These are phyloP conservation scores for Aspergillus sp. DNA, from an alignment of 2,329 filamentous ascomycete genomes.

Conservation along the genomic window DNA sequence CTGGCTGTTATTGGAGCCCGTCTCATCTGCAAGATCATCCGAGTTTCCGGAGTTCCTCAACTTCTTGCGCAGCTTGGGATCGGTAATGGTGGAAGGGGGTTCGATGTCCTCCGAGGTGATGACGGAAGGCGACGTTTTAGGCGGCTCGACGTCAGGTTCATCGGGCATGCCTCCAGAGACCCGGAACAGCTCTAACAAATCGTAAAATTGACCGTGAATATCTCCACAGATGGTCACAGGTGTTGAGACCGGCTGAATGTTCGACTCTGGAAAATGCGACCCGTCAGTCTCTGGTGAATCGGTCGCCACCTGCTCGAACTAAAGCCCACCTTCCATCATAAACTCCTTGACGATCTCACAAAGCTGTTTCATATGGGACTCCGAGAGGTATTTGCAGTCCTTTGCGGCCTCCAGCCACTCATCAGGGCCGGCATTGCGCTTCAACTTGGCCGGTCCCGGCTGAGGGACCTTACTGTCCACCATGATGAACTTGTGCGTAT, in stretches of 20 bases:
- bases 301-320: neutral
- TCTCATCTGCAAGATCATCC: slow-evolving; percentile 33
- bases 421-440: slow-evolving; percentile 80
- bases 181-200: slow-evolving; percentile 92
- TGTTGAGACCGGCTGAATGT: slow-evolving; percentile 96
- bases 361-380: slow-evolving; percentile 95
- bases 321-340: slow-evolving; percentile 82
- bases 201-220: slow-evolving; percentile 98
- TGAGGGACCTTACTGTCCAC: slow-evolving; percentile 69
- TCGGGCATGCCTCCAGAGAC: slow-evolving; percentile 96
- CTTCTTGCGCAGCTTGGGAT: slow-evolving; percentile 84
- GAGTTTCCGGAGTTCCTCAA: slow-evolving; percentile 56
- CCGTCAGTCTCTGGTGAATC: slow-evolving; percentile 14
- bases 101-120: slow-evolving; percentile 92
- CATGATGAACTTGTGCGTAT: slow-evolving; percentile 31
- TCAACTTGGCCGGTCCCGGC: slow-evolving; percentile 84
- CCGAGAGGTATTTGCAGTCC: slow-evolving; percentile 94
- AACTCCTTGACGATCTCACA: slow-evolving; percentile 99
- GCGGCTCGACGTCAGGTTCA: slow-evolving; percentile 69
- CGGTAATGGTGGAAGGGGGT: slow-evolving; percentile 82
- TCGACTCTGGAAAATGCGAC: slow-evolving; percentile 69
- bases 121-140: slow-evolving; percentile 68
- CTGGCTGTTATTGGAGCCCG: slow-evolving; percentile 13
- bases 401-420: slow-evolving; percentile 98
- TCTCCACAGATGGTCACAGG: slow-evolving; percentile 97